Evolutionary conservation across 192 early-diverging fungal species (phyloP).

Genomic region (Coemansia sp.): DNA sequence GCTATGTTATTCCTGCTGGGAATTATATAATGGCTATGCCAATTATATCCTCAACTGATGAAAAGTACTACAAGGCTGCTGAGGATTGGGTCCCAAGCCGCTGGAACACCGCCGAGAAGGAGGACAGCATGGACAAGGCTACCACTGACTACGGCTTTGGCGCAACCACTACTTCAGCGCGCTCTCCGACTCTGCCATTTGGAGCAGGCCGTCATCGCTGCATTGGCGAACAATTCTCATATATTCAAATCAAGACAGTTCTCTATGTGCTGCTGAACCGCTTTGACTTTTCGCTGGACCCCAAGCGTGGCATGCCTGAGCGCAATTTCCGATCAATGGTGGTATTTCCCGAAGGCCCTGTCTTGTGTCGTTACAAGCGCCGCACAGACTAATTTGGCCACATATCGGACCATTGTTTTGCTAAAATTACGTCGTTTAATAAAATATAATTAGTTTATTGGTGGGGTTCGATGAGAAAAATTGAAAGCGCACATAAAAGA

Average conservation of each 20-base stretch:
- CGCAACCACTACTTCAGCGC: constrained; percentile 63
- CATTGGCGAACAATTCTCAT: constrained; percentile 97
- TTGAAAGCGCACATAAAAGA: background rate
- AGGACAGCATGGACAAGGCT: constrained; percentile 55
- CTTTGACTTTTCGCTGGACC: constrained; percentile 69
- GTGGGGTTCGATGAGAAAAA: background rate
- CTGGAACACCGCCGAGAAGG: constrained; percentile 63
- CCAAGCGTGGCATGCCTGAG: constrained; percentile 71
- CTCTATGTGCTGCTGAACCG: constrained; percentile 76
- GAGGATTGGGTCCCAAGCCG: constrained; percentile 79
- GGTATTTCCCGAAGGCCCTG: constrained; percentile 76
- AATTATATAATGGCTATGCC: constrained; percentile 84
- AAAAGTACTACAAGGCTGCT: constrained; percentile 76
- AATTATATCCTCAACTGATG: constrained; percentile 77
- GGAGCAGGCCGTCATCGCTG: constrained; percentile 98
- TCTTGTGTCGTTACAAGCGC: constrained; percentile 53
- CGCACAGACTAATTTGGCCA: constrained; percentile 7
- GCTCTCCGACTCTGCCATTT: constrained; percentile 89
- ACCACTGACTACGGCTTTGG: constrained; percentile 78
- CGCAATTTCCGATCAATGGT: constrained; percentile 90
- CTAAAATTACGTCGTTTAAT: background rate
- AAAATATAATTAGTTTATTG: background rate
- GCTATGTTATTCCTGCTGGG: constrained; percentile 84
- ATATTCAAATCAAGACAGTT: constrained; percentile 93
- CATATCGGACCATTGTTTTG: background rate